These are phyloP conservation scores for Lithospermum erythrorhizon DNA, from an alignment of 257 asterid species.

Conservation along the genomic window DNA sequence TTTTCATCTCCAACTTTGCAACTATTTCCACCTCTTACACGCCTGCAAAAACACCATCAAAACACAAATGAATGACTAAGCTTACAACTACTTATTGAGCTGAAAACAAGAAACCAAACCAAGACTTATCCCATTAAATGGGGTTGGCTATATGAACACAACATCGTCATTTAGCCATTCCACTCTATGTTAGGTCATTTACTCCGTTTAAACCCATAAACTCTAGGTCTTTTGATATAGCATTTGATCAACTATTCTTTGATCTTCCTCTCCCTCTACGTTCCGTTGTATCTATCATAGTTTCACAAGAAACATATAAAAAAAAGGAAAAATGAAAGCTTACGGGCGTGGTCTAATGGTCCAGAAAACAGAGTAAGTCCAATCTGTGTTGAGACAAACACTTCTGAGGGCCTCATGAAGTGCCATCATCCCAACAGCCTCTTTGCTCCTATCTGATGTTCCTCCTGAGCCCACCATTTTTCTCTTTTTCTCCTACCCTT, in stretches of 20 bases:
- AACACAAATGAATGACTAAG: background rate
- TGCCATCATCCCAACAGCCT: constrained; percentile 99
- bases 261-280: no score
- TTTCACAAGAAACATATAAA: constrained; percentile 5
- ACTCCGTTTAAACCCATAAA: no score
- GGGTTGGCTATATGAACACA: no score
- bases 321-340: constrained; percentile 7
- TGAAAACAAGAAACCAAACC: no score
- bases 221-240: no score
- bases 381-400: constrained; percentile 91
- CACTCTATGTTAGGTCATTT: no score
- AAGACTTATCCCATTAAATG: no score
- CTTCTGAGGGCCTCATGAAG: constrained; percentile 96
- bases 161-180: no score
- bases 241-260: no score
- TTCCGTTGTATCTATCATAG: no score
- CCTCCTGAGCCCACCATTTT: constrained; percentile 98
- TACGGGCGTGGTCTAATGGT: constrained; percentile 99
- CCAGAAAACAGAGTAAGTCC: constrained; percentile 99
- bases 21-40: constrained; percentile 91
- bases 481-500: constrained; percentile 7
- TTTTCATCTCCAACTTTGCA: constrained; percentile 97
- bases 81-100: no score
- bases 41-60: constrained; percentile 42
- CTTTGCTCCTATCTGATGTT: constrained; percentile 96